phyloP scores from a whole-genome alignment of 2,329 filamentous ascomycete species.

The Hypomyces perniciosus region DNA sequence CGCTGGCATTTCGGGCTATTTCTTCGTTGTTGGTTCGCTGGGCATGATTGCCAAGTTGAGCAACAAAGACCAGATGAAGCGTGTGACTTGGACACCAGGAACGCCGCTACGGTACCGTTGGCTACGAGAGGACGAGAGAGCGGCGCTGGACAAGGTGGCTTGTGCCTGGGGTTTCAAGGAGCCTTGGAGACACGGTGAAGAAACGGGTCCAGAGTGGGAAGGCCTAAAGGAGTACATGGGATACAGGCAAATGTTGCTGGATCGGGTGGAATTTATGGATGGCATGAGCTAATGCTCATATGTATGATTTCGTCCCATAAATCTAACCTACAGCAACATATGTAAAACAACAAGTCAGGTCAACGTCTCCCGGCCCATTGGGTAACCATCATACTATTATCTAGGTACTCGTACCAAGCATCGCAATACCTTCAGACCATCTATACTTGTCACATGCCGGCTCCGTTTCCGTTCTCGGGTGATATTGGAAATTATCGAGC shows the following conservation, averaged over 20 bases:
- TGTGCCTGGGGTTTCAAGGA: constrained; percentile 90
- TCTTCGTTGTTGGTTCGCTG: constrained; percentile 72
- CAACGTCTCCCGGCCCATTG: too few relatives aligned
- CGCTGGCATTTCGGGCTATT: constrained; percentile 74
- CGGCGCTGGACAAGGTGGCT: constrained; percentile 78
- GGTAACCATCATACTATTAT: too few relatives aligned
- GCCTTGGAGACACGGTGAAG: constrained; percentile 71
- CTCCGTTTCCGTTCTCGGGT: too few relatives aligned
- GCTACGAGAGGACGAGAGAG: constrained; percentile 84
- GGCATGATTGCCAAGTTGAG: constrained; percentile 81
- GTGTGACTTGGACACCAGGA: constrained; percentile 84
- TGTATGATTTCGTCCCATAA: neutral
- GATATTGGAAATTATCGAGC: too few relatives aligned
- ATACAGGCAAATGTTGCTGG: constrained; percentile 80
- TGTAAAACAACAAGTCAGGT: too few relatives aligned
- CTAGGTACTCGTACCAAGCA: too few relatives aligned
- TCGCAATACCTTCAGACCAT: too few relatives aligned
- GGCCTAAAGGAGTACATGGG: constrained; percentile 76
- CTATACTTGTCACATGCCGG: too few relatives aligned
- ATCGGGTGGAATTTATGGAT: constrained; percentile 83
- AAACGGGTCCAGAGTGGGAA: constrained; percentile 88
- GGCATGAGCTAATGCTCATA: constrained; percentile 57
- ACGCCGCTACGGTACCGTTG: constrained; percentile 75
- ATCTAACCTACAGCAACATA: too few relatives aligned
- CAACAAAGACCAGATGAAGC: constrained; percentile 88